Base-by-base conservation (phyloP, 306 rosid species). In the Comarum palustre region DNA sequence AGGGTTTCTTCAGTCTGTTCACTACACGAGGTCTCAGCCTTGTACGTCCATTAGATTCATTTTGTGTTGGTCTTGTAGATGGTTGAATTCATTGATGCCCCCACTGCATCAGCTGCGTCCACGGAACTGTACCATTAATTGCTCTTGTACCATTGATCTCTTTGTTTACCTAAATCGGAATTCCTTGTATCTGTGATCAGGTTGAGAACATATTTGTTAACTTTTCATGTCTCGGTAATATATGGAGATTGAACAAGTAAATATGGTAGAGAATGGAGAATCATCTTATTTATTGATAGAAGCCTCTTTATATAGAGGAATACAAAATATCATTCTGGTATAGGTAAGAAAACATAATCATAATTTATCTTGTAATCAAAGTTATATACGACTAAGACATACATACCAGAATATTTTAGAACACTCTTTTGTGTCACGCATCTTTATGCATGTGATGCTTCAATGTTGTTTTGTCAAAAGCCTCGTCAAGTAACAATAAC, bases 11-110 rank as follows among this genome's bases (percentile, higher is more conserved):
- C 63, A 73, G 38, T 65, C 39, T 68, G 73, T 57, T 77, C 75
- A 22, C 43, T 27, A 25, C 67, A 19, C 16, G 43, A 62, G 67
- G 45, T 34, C 13, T 62, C 8, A 17, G 45, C 14, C 8, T 2
- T 41, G 39, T 57, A 57, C 47, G 79, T 65, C 75, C 71, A 70
- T 72, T 73, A 68, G 83, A 75, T 84, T 77, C 74, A 22, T 73
- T 66, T 73, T 74, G 77, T 66, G 59, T 73, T 74, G 72, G 48
- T 67, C 79, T 78, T 78, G 54, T 80, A 67, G 74, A 66, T 65
- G 72, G 69, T 78, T 71, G 88, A 66, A 64, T 71, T 68, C 86
- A 77, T 77, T 77, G 75, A 58, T 82, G 65, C 78, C 74, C 4
- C 74, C 60, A 75, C 57, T 64, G 47, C 76, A 73, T 74, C 69